Evolutionary conservation across 176 grass and related monocot genomes (phyloP).

Genomic region (Saccharum officinarum): DNA sequence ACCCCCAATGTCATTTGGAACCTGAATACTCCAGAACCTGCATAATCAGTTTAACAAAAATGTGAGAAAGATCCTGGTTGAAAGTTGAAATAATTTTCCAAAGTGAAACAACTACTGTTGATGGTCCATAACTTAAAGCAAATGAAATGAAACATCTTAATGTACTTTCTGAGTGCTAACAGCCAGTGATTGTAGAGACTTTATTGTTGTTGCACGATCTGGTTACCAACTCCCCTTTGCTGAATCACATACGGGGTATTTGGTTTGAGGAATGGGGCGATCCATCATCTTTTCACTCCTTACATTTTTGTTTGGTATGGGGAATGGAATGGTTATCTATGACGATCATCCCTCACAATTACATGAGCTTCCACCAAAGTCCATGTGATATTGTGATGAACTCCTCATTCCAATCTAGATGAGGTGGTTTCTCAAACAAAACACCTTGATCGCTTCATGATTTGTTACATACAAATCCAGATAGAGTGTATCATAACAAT

Average conservation of each 20-base stretch:
- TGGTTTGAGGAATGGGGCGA: not conserved
- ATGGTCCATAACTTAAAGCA: constrained; percentile 4
- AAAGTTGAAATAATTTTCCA: not conserved
- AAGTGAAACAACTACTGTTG: not conserved
- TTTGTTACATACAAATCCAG: not conserved
- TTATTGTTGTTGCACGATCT: not conserved
- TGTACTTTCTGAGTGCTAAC: not conserved
- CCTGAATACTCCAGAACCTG: not conserved
- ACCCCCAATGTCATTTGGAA: not conserved
- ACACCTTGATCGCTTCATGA: not conserved
- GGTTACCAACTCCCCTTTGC: not conserved
- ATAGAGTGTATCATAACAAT: not conserved
- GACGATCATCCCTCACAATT: not conserved
- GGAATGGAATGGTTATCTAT: not conserved
- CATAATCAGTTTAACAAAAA: not conserved
- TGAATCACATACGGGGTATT: not conserved
- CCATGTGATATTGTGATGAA: not conserved
- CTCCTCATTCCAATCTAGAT: not conserved
- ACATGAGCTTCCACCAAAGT: not conserved
- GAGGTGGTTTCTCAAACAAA: not conserved
- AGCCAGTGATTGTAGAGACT: not conserved
- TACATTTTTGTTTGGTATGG: not conserved
- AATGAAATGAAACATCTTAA: not conserved
- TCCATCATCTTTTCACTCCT: not conserved
- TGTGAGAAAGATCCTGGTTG: not conserved